A percentile compares a stretch with the other conserved stretches of the same genome.
These are phyloP conservation scores for Populus hybrid DNA, from an alignment of 441 rosid genomes.

Conservation along the genomic window DNA sequence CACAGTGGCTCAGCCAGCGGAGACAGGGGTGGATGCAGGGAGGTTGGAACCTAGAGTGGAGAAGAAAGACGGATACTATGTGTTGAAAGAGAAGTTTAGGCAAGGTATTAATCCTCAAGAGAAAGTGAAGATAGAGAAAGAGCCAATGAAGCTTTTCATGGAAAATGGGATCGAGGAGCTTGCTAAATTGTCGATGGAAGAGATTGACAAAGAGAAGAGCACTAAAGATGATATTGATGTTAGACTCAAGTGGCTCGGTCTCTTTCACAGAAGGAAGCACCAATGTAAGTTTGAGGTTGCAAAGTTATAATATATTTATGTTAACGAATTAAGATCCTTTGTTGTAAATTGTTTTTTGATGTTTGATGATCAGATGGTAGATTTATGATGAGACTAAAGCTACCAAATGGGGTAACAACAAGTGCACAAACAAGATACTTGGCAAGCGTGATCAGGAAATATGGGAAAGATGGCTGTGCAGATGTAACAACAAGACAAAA, in stretches of 20 bases:
- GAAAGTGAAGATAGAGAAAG: constrained; percentile 79
- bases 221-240: constrained; percentile 80
- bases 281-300: constrained; percentile 50
- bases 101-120: constrained; percentile 82
- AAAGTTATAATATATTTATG: background rate
- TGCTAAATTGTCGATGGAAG: constrained; percentile 69
- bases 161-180: constrained; percentile 76
- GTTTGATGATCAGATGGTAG: constrained; percentile 63
- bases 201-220: constrained; percentile 55
- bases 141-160: constrained; percentile 80
- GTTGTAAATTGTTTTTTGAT: background rate
- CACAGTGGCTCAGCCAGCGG: constrained; percentile 25
- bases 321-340: background rate
- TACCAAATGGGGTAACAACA: constrained; percentile 96
- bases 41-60: constrained; percentile 86
- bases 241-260: constrained; percentile 97
- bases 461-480: constrained; percentile 86
- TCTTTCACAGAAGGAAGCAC: constrained; percentile 89
- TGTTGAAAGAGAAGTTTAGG: constrained; percentile 84
- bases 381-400: constrained; percentile 97
- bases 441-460: constrained; percentile 80
- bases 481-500: constrained; percentile 95
- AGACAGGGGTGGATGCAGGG: constrained; percentile 33
- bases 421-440: constrained; percentile 84
- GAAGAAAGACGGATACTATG: constrained; percentile 64